Base-by-base conservation (phyloP, 441 rosid genomes). In the Omphalea diandra region DNA sequence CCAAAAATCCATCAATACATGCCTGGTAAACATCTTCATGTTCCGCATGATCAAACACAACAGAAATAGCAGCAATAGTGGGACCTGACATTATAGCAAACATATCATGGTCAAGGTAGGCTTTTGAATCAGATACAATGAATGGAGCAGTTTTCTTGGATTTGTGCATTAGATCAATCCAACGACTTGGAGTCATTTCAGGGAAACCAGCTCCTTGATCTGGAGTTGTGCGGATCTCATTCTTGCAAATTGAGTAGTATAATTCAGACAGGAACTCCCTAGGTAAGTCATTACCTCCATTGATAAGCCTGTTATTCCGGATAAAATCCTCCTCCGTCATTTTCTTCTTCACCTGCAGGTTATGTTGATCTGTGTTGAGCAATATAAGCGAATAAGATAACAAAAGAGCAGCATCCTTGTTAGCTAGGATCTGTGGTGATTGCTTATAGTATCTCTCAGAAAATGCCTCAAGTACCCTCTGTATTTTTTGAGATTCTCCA, bases 401-500 rank as follows among this genome's bases (percentile, higher is more conserved):
- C 80, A 88, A 36, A 70, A 95, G 88, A 74, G 97, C 94, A 77
- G 98, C 97, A 82, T 95, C 99, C 77, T 84, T 93, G 79, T 95
- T 79, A 64, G 79, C 86, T 24, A 95, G 81, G 75, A 88, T 85
- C 73, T 88, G 87, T 47, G 95, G 90, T 17, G 97, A 88, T 73
- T 93, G 99, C 82, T 95, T 94, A 83, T 95, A 90, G 75, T 95
- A 95, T 87, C 97, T 85, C 81, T 90, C 98, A 72, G 97, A 84
- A 82, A 95, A 95, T 26, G 99, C 99, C 83, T 89, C 99, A 29
- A 95, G 95, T 74, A 90, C 97, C 82, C 97, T 85, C 71, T 93
- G 94, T 78, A 95, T 93, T 83, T 95, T 95, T 84, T 95, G 99
- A 31, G 98, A 85, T 79, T 95, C 99, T 20, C 99, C 99, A 65